Evolutionary conservation across 352 stramenopile genomes (phyloP), one percentile per base, ranked within the genome.

Genomic region (Globisporangium viniferum): DNA sequence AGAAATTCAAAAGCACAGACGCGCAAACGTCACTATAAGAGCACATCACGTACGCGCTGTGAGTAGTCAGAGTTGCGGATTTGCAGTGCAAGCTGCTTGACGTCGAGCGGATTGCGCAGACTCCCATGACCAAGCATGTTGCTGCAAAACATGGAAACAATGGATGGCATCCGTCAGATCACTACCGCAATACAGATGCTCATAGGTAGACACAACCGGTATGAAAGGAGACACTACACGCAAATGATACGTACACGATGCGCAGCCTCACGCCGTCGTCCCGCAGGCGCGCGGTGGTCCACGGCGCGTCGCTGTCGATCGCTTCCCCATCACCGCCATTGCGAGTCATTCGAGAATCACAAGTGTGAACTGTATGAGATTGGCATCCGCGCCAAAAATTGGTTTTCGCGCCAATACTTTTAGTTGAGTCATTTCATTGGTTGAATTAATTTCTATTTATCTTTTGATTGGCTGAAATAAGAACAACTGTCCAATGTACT

Each of bases 11-110:
- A 24, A 24, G n/a, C 48, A 49, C 2, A 20, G n/a, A 39, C 35
- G 35, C 35, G 12, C 35, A 39, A 39, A 39, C 8, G 35, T 39
- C 35, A 39, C 35, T 39, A 9, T 24, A 24, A 24, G 24, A 24
- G 14, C 14, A 66, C 2, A 7, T n/a, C 9, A 33, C 69, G 4
- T 70, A 91, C 82, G 54, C 82, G 75, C 24, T 75, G 81, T 14
- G 78, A 73, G 71, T 91, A 93, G 73, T 89, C 82, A 1, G 85
- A 78, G 69, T 93, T 91, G 60, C 85, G 85, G 57, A 91, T 82
- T 36, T 86, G 74, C 62, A 91, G 67, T 46, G 82, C 85, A 55
- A 93, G 76, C 39, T 79, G 73, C 69, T 90, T 79, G 66, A 89
- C 66, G 68, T 93, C 83, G 36, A 93, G 54, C 4, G 71, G 62